Percentiles rank a stretch among this genome's conserved stretches.
phyloP scores from a whole-genome alignment of 345 rosid genomes.

The Geranium brycei region DNA sequence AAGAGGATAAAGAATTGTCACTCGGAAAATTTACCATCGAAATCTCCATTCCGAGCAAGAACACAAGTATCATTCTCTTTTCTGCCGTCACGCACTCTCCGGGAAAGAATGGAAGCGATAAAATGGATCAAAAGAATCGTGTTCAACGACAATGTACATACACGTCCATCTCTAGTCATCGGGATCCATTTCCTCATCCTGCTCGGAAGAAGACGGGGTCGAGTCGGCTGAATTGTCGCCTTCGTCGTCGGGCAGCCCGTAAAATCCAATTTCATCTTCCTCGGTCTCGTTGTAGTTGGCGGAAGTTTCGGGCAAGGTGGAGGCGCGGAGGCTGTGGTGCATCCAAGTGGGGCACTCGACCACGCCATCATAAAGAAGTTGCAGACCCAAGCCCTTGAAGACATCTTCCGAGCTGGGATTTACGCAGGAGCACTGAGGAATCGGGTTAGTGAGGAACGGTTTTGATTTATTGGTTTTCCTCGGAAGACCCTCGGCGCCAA shows the following conservation, averaged over 20 bases:
- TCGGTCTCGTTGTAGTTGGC: conserved; percentile 33
- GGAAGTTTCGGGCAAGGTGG: conserved; percentile 5
- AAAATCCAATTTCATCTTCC: conserved; percentile 44
- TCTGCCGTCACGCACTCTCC: no score
- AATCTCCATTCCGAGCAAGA: no score
- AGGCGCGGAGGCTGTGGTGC: conserved; percentile 20
- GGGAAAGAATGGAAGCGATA: no score
- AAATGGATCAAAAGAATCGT: conserved; percentile 1
- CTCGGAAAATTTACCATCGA: no score
- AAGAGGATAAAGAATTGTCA: no score
- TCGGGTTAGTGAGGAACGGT: conserved; percentile 83
- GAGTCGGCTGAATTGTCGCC: conserved; percentile 27
- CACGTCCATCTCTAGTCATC: conserved; percentile 40
- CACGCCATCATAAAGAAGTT: conserved; percentile 52
- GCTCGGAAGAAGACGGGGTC: conserved; percentile 39
- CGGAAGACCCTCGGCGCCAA: conserved; percentile 58
- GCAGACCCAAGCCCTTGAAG: background rate
- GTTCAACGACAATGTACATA: conserved; percentile 5
- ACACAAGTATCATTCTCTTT: no score
- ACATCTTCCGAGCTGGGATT: conserved; percentile 20
- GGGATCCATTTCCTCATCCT: conserved; percentile 94
- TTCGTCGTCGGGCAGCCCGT: conserved; percentile 47
- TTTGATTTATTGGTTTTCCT: conserved; percentile 57
- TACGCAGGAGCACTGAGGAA: conserved; percentile 94
- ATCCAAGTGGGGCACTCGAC: conserved; percentile 94